Evolutionary conservation across 257 asterid species (phyloP).

Genomic region (Plantago ovata): DNA sequence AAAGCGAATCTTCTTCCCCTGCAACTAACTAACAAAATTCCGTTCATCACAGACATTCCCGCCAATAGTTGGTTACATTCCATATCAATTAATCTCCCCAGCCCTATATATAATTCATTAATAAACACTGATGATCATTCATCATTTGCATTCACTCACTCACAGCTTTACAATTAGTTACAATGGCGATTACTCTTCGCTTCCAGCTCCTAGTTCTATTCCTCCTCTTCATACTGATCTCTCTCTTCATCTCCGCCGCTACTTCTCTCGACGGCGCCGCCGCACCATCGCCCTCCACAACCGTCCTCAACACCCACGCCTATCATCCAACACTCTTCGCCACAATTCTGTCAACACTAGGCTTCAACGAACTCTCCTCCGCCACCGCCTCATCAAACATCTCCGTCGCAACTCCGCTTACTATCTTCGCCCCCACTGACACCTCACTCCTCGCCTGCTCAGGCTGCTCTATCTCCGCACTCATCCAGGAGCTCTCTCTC

Average conservation of each 20-base stretch:
- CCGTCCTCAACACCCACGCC: conserved; percentile 33
- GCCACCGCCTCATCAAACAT: conserved; percentile 50
- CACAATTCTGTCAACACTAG: conserved; percentile 66
- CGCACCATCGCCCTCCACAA: conserved; percentile 29
- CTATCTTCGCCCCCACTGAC: conserved; percentile 79
- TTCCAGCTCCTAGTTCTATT: conserved; percentile 37
- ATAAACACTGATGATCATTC: no score
- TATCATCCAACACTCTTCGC: conserved; percentile 51
- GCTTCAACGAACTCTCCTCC: conserved; percentile 70
- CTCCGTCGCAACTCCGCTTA: conserved; percentile 64
- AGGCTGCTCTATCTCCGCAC: conserved; percentile 55
- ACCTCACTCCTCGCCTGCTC: conserved; percentile 75
- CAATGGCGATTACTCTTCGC: conserved; percentile 48
- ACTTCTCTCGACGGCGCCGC: conserved; percentile 15
- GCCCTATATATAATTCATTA: no score
- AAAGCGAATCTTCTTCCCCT: no score
- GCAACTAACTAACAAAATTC: no score
- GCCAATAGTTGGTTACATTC: no score
- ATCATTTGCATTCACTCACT: no score
- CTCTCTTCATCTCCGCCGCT: conserved; percentile 41
- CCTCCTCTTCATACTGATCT: conserved; percentile 36
- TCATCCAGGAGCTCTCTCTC: conserved; percentile 73
- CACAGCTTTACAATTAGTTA: no score
- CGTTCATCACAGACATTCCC: no score
- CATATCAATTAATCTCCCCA: no score